phyloP scores from a whole-genome alignment of 2,329 filamentous ascomycete genomes.

The Coniochaeta hoffmannii region DNA sequence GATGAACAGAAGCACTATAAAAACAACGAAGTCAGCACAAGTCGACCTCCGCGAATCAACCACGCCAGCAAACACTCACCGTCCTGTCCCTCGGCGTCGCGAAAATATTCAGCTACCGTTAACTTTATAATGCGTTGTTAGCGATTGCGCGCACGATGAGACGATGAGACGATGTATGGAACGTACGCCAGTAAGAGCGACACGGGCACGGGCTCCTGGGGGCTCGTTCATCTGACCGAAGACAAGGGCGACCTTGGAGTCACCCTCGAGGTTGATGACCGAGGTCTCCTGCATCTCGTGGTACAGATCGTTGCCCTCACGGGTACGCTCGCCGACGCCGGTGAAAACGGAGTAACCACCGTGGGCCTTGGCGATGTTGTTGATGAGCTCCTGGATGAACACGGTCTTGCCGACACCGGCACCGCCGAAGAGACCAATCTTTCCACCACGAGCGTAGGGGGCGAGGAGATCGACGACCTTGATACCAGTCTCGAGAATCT shows the following conservation, averaged over 20 bases:
- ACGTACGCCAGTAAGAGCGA: slow-evolving; percentile 78
- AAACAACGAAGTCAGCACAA: background rate
- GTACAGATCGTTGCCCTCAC: slow-evolving; percentile 99
- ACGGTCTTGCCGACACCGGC: slow-evolving; percentile 99
- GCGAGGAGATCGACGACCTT: slow-evolving; percentile 99
- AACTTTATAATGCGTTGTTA: background rate
- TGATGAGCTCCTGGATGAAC: slow-evolving; percentile 99
- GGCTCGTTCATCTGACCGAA: slow-evolving; percentile 99
- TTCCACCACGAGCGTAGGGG: slow-evolving; percentile 99
- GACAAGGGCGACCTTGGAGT: slow-evolving; percentile 98
- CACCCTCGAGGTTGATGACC: slow-evolving; percentile 98
- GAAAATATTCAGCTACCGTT: slow-evolving; percentile 79
- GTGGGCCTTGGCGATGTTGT: slow-evolving; percentile 99
- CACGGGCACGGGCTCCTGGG: slow-evolving; percentile 98
- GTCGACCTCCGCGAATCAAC: background rate
- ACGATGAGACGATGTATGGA: background rate
- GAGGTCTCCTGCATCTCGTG: slow-evolving; percentile 99
- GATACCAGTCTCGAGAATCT: slow-evolving; percentile 98
- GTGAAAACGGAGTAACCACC: slow-evolving; percentile 99
- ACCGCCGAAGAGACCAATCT: slow-evolving; percentile 99
- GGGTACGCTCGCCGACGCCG: slow-evolving; percentile 99
- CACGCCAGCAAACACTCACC: slow-evolving; percentile 41
- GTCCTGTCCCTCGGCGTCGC: slow-evolving; percentile 73
- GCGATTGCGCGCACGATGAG: background rate
- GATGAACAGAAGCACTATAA: slow-evolving; percentile 97